These are phyloP conservation scores for Pseudopyricularia cyperi DNA, from an alignment of 2,329 filamentous ascomycete genomes.

Conservation along the genomic window DNA sequence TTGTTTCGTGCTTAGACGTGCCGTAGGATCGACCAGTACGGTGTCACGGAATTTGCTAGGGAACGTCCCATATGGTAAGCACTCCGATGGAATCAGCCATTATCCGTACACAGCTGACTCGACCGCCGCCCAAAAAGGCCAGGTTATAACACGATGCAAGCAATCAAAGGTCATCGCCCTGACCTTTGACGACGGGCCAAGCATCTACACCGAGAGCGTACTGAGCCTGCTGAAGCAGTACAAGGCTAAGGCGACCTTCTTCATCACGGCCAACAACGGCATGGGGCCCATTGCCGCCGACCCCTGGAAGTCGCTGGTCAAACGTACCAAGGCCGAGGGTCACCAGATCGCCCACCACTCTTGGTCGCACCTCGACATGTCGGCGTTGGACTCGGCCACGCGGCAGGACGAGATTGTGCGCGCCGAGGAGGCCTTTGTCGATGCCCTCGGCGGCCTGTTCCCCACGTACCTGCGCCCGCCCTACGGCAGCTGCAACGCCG, in stretches of 20 bases:
- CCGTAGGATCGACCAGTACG: neutral
- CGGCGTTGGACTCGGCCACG: constrained; percentile 11
- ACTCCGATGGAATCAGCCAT: neutral
- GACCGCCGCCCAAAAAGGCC: neutral
- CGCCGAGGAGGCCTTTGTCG: constrained; percentile 26
- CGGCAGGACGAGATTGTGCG: constrained; percentile 23
- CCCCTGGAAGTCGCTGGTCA: constrained; percentile 20
- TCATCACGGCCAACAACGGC: constrained; percentile 18
- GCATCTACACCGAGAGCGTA: constrained; percentile 18
- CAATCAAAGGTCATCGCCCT: constrained; percentile 18
- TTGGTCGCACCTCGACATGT: constrained; percentile 24
- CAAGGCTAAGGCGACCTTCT: constrained; percentile 22
- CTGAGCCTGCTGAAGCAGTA: constrained; percentile 20
- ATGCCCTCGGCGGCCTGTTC: constrained; percentile 19
- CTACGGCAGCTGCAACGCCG: constrained; percentile 15
- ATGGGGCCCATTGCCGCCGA: constrained; percentile 19
- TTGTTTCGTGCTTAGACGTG: neutral
- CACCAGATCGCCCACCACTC: constrained; percentile 29
- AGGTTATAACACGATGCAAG: constrained; percentile 18
- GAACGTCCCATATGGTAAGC: neutral
- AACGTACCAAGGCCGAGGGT: constrained; percentile 20
- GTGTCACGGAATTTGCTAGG: neutral
- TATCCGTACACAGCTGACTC: too few species aligned
- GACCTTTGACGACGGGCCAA: constrained; percentile 24
- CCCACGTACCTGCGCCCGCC: constrained; percentile 30